A percentile compares a stretch with the other conserved stretches of the same genome.
Conservation (phyloP, 805 yeast species). For the Debaryomyces tyrocola region DNA sequence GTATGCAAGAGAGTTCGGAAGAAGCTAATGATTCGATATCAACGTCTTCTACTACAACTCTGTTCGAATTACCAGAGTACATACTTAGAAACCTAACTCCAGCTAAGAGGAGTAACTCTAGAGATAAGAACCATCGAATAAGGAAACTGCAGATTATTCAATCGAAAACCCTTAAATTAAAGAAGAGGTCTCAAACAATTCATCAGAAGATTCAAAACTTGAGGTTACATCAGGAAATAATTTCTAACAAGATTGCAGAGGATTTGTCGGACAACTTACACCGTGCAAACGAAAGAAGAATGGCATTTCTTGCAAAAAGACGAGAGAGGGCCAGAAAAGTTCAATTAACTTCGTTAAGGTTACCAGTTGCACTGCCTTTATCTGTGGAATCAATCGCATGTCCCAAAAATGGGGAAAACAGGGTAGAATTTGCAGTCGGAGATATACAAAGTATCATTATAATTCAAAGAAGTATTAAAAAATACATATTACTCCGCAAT, state of each 20-base stretch:
- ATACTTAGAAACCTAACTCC: conserved; percentile 10
- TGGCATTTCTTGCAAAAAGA: conserved; percentile 3
- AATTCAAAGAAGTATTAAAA: not conserved
- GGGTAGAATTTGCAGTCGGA: not conserved
- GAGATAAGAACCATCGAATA: conserved; percentile 3
- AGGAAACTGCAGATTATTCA: conserved; percentile 8
- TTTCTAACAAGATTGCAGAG: conserved; percentile 1
- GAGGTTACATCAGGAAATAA: conserved; percentile 1
- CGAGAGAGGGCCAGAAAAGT: conserved; percentile 5
- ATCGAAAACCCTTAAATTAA: conserved; percentile 5
- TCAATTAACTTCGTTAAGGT: not conserved
- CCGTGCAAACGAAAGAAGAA: conserved; percentile 7
- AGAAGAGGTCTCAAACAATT: conserved; percentile 5
- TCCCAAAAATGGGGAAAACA: not conserved
- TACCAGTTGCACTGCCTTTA: not conserved
- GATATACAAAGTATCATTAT: not conserved
- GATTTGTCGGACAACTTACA: conserved; percentile 6
- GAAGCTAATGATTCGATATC: not conserved
- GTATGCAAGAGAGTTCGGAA: not conserved
- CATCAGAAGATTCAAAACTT: conserved; percentile 5
- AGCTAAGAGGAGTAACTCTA: not conserved
- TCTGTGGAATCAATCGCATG: not conserved
- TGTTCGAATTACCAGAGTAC: conserved; percentile 6
- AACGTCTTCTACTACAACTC: conserved; percentile 1
- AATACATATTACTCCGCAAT: not conserved